phyloP scores from a whole-genome alignment of 805 yeast genomes.

The Saccharomycopsis sp. region DNA sequence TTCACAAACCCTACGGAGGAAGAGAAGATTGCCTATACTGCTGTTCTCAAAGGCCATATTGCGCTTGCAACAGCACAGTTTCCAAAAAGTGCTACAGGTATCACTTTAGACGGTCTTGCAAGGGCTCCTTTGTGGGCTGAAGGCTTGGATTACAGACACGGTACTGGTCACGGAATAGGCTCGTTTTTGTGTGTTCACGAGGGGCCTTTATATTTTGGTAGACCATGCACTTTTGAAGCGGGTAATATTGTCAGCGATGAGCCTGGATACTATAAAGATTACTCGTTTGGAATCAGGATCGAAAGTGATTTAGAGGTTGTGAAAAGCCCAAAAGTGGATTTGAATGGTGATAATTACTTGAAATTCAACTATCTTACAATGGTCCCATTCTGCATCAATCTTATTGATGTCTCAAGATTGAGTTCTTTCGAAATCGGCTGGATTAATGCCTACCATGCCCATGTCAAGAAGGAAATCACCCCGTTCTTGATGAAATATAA shows the following conservation, averaged over 20 bases:
- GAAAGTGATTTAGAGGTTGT: conserved; percentile 36
- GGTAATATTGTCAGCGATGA: conserved; percentile 56
- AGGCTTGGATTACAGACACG: conserved; percentile 56
- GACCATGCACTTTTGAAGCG: conserved; percentile 36
- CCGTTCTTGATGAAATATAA: conserved; percentile 32
- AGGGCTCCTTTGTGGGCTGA: conserved; percentile 51
- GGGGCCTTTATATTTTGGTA: conserved; percentile 50
- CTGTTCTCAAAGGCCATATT: conserved; percentile 53
- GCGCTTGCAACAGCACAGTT: conserved; percentile 43
- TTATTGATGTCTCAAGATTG: conserved; percentile 41
- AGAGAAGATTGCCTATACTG: conserved; percentile 44
- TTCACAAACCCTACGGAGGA: conserved; percentile 41
- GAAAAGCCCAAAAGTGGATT: conserved; percentile 34
- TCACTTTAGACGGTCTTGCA: conserved; percentile 48
- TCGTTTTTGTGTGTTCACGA: conserved; percentile 55
- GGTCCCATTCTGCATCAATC: conserved; percentile 49
- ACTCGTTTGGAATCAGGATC: conserved; percentile 53
- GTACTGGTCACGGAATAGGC: conserved; percentile 64
- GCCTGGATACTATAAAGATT: conserved; percentile 57
- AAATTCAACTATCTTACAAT: conserved; percentile 52
- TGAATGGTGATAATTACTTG: conserved; percentile 32
- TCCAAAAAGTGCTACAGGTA: conserved; percentile 51
- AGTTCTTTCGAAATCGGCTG: conserved; percentile 40
- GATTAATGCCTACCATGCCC: conserved; percentile 43
- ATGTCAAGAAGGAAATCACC: conserved; percentile 39